These are phyloP conservation scores for Didymella pinodella DNA, from an alignment of 2,329 filamentous ascomycete genomes.

Conservation along the genomic window DNA sequence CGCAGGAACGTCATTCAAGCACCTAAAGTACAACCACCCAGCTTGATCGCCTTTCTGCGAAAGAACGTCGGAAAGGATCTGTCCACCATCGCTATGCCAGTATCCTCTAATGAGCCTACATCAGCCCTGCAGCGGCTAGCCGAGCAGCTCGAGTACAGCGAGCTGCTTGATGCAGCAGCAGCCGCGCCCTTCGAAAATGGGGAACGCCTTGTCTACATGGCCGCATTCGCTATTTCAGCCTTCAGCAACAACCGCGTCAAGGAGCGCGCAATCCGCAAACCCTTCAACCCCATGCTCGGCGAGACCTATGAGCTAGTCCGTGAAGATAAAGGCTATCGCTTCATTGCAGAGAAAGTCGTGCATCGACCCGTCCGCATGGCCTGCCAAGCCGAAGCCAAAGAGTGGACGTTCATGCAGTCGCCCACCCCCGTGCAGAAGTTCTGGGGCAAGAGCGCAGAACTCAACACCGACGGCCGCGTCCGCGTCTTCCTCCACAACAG, in stretches of 20 bases:
- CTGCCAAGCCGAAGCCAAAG: slow-evolving; percentile 85
- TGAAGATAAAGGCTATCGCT: slow-evolving; percentile 84
- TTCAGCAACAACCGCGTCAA: slow-evolving; percentile 84
- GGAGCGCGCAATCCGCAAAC: slow-evolving; percentile 92
- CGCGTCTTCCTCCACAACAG: slow-evolving; percentile 77
- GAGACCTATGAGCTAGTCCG: slow-evolving; percentile 95
- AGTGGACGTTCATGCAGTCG: slow-evolving; percentile 88
- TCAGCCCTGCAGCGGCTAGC: slow-evolving; percentile 88
- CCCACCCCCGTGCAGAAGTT: slow-evolving; percentile 94
- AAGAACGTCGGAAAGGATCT: slow-evolving; percentile 99
- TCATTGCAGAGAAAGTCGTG: slow-evolving; percentile 93
- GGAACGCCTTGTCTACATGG: slow-evolving; percentile 82
- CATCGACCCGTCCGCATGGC: slow-evolving; percentile 93
- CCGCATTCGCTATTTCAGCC: slow-evolving; percentile 88
- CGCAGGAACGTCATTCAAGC: slow-evolving; percentile 76
- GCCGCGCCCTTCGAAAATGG: slow-evolving; percentile 61
- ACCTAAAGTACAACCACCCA: slow-evolving; percentile 82
- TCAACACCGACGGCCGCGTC: slow-evolving; percentile 89
- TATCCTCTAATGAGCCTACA: slow-evolving; percentile 91
- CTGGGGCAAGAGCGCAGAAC: slow-evolving; percentile 96
- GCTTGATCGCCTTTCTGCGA: slow-evolving; percentile 89
- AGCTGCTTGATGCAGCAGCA: slow-evolving; percentile 75
- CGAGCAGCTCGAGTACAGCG: slow-evolving; percentile 90
- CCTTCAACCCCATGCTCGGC: slow-evolving; percentile 95
- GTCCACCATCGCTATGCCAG: slow-evolving; percentile 96